Evolutionary conservation across 495 filamentous ascomycete genomes (phyloP), one percentile per base, ranked within the genome.

Genomic region (Niebla homalea): DNA sequence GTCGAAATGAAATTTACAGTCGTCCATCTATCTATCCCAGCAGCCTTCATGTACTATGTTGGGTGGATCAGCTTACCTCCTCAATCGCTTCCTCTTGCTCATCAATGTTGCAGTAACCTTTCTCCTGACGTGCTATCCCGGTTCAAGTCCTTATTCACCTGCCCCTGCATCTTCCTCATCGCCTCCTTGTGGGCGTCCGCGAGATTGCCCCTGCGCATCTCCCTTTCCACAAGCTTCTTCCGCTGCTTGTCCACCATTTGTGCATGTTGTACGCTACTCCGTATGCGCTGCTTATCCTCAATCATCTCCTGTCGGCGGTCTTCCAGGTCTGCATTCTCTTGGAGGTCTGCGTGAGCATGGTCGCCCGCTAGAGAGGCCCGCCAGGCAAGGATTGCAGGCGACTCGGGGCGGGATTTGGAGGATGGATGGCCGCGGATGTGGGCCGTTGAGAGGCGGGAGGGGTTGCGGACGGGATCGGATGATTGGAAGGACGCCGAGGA

Each of bases 101-200:
- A 32, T 32, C 29, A 32, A 32, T 32, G 29, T 12, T 32, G 29
- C 1, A 32, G 14, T 12, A 32, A 32, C 29, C 14, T 32, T 12
- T 32, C 29, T 12, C 8, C 2, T 12, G 29, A 32, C 29, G 29
- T 12, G 14, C 29, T 32, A 7, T 7, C 29, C 3, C 29, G 29
- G 12, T 22, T 43, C 38, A 54, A 45, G 32, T 46, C 29, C 29
- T 48, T 10, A 36, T 80, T 85, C 3, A 83, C 84, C 18, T 70
- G 69, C 19, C 79, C 76, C 67, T 94, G 90, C 82, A 97, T 83
- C 62, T 73, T 78, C 56, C 86, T 70, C 75, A 97, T 74, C 1
- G 85, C 87, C 51, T 90, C 80, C 46, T 83, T 71, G 64, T 97
- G 90, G 37, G 81, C 70, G 39, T 86, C 84, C 55, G 79, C 78